Conservation (phyloP, 1,284 basidiomycete species). For the Boletus sp. region DNA sequence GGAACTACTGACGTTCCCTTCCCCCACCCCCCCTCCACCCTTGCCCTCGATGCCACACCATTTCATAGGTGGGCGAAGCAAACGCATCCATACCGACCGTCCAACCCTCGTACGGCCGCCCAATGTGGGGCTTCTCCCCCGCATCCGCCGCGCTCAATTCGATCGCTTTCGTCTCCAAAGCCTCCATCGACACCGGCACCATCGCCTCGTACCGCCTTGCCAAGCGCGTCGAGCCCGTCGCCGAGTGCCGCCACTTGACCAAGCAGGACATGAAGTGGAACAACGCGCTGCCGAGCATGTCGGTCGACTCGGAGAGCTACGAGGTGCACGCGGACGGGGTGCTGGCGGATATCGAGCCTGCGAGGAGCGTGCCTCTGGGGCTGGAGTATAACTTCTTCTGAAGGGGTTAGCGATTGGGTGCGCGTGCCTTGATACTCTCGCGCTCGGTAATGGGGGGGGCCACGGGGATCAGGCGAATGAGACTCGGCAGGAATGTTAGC, state of each 20-base stretch:
- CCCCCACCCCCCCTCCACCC: too few species aligned
- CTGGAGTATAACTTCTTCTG: conserved; percentile 74
- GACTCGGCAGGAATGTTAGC: too few species aligned
- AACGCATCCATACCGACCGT: conserved; percentile 93
- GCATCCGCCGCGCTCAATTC: conserved; percentile 78
- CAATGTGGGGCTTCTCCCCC: conserved; percentile 86
- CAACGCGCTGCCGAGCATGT: conserved; percentile 73
- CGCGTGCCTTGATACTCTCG: too few species aligned
- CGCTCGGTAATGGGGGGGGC: too few species aligned
- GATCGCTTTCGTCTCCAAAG: conserved; percentile 79
- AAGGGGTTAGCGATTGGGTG: too few species aligned
- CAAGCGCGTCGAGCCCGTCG: conserved; percentile 77
- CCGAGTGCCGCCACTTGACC: conserved; percentile 67
- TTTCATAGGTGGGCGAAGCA: conserved; percentile 80
- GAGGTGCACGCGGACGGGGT: conserved; percentile 81
- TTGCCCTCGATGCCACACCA: too few species aligned
- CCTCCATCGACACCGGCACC: conserved; percentile 62
- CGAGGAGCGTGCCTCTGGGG: conserved; percentile 66
- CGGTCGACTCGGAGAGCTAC: conserved; percentile 91
- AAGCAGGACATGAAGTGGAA: conserved; percentile 98
- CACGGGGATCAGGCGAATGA: too few species aligned
- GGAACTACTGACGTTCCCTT: too few species aligned
- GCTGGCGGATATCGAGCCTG: conserved; percentile 73
- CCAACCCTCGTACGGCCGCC: conserved; percentile 80
- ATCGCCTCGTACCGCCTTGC: conserved; percentile 64